Evolutionary conservation across 2,329 filamentous ascomycete species (phyloP).

Genomic region (Reticulascus tulasneorum): DNA sequence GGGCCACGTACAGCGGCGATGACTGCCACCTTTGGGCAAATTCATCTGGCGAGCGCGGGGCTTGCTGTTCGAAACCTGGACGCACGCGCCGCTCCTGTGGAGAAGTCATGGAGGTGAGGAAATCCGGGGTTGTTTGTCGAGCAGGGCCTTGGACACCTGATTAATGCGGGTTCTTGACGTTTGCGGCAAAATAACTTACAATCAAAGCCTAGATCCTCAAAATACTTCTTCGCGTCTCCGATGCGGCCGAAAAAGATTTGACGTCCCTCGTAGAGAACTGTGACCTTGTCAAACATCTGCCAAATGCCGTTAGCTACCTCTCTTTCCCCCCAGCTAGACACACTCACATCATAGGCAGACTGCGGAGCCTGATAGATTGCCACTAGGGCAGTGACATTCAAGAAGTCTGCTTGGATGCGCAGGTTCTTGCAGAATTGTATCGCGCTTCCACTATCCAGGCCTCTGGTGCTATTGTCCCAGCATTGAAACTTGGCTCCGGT

Average conservation of each 20-base stretch:
- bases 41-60: slow-evolving; percentile 56
- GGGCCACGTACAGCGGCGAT: slow-evolving; percentile 1
- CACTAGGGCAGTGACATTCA: slow-evolving; percentile 12
- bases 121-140: slow-evolving; percentile 63
- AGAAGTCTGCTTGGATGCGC: slow-evolving; percentile 36
- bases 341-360: slow-evolving; percentile 14
- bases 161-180: too few species aligned
- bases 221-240: slow-evolving; percentile 56
- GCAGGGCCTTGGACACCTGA: slow-evolving; percentile 18
- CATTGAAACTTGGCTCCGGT: slow-evolving; percentile 19
- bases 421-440: slow-evolving; percentile 51
- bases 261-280: slow-evolving; percentile 63
- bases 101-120: slow-evolving; percentile 66
- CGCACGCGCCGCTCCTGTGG: slow-evolving; percentile 60
- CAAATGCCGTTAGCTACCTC: too few species aligned
- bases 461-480: slow-evolving; percentile 28
- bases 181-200: slow-evolving; percentile 30
- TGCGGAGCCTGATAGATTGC: slow-evolving; percentile 17
- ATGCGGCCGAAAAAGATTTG: slow-evolving; percentile 63
- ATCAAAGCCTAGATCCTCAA: slow-evolving; percentile 47
- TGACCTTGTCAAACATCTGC: slow-evolving; percentile 55
- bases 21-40: slow-evolving; percentile 26
- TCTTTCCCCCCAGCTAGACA: too few species aligned
- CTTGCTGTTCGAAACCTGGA: slow-evolving; percentile 44
- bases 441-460: slow-evolving; percentile 40